These are phyloP conservation scores for Chloris gayana DNA, from an alignment of 176 grass and related monocot species.

Conservation along the genomic window DNA sequence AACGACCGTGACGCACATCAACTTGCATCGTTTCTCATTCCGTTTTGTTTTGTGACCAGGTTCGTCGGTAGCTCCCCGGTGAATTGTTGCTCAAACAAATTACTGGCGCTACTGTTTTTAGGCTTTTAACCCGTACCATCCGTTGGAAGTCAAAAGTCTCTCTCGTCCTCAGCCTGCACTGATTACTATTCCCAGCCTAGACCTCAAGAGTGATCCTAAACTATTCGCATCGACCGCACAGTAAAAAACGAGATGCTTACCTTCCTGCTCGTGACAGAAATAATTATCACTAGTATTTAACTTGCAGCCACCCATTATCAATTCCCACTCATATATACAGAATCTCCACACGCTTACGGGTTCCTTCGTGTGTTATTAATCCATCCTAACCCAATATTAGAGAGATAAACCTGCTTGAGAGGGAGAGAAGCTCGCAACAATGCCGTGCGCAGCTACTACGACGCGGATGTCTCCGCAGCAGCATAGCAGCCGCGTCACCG, in stretches of 20 bases:
- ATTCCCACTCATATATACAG: neutral
- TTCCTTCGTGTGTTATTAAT: constrained; percentile 29
- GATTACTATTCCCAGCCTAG: constrained; percentile 10
- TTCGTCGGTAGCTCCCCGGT: neutral
- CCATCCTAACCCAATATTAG: constrained; percentile 11
- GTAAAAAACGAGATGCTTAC: constrained; percentile 6
- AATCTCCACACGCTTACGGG: neutral
- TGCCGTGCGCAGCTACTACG: constrained; percentile 29
- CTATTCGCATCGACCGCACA: constrained; percentile 43
- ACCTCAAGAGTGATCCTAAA: constrained; percentile 29
- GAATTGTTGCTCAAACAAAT: constrained; percentile 16
- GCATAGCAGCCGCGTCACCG: neutral
- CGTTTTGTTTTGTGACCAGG: neutral
- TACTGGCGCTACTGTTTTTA: constrained; percentile 3
- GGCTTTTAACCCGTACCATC: constrained; percentile 31
- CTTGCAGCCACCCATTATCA: constrained; percentile 30
- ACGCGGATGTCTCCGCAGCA: neutral
- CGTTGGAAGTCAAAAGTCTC: constrained; percentile 32
- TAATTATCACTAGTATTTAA: neutral
- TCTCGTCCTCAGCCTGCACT: neutral
- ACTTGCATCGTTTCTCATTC: neutral
- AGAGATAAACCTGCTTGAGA: neutral
- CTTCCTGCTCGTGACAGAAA: constrained; percentile 8
- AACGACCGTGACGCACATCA: constrained; percentile 3
- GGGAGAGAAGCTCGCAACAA: neutral